Evolutionary conservation across 768 basidiomycete genomes (phyloP), one percentile per base, ranked within the genome.

Genomic region (Phanerochaete sordida): DNA sequence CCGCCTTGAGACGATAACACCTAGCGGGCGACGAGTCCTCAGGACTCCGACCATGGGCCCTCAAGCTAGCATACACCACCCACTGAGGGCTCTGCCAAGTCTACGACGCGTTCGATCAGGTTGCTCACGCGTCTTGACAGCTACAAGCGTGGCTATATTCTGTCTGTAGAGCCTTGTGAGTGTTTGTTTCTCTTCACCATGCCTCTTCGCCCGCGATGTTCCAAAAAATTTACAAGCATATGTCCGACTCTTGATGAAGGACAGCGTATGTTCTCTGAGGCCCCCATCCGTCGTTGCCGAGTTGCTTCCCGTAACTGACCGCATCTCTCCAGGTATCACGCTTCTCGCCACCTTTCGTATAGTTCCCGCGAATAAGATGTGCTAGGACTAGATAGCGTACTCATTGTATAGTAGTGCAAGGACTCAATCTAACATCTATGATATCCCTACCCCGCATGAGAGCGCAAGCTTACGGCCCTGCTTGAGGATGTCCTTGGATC

Each of bases 181-280:
- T 4, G 23, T n/a, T 30, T 2, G 55, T 27, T 45, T 55, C 44
- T 44, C 50, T 35, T 61, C 64, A 23, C 50, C 53, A 56, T 43
- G 60, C 39, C 39, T 12, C 24, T 23, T 59, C 48, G 71, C 76
- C 79, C 24, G 76, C 73, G 85, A 86, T 86, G 83, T 74, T 74
- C 43, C 67, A 70, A 63, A 52, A 73, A 35, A 58, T 71, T 74
- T 76, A 87, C 85, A 87, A 87, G 86, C 85, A 87, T 87, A 86
- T 86, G 85, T 87, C 86, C 83, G 83, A 86, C 67, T 64, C 57
- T 73, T 70, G 62, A 79, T 86, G 83, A 81, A 75, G 84, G 84
- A 86, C 73, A 77, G 69, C 58, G 21, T 74, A 75, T 72, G 63
- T 75, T 74, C 71, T 69, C 83, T 85, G 84, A 85, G 80, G 74